Base-by-base conservation (phyloP, 2,329 filamentous ascomycete genomes). In the Alternaria infectoria region DNA sequence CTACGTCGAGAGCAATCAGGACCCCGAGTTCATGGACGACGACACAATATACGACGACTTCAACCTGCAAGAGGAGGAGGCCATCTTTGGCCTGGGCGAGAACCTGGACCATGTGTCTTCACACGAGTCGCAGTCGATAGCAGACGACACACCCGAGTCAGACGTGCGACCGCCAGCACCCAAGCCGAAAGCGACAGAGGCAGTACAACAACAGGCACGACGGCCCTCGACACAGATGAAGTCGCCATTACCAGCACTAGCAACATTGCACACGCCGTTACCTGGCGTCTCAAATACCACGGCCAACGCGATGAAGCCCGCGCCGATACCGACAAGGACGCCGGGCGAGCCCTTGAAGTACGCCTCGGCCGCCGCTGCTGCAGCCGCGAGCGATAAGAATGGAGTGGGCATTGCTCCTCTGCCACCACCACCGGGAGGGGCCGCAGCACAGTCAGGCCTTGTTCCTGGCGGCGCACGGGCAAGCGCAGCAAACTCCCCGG, bases 11-110 rank as follows among this genome's bases (percentile, higher is more conserved):
- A 93, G 96, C 78, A 93, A 93, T 70, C 89, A 91, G 82, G 93
- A 92, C 70, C 87, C 92, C 49, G 95, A 98, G 77, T 98, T 93
- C 81, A 90, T 93, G 80, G 94, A 97, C 74, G 94, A 98, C 78
- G 96, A 99, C 74, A 90, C 89, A 68, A 91, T 99, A 81, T 99
- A 98, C 83, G 93, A 99, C 77, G 95, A 97, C 59, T 87, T 98
- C 60, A 92, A 94, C 74, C 88, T 99, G 46, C 90, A 96, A 65
- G 93, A 97, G 72, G 96, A 98, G 74, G 96, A 97, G 79, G 93
- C 92, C 61, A 86, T 89, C 59, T 97, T 91, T 75, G 96, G 94
- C 69, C 89, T 97, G 85, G 86, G 84, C 69, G 86, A 85, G 65
- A 94, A 97, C 28, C 90, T 89, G 79, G 96, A 98, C 81, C 90